A percentile compares a stretch with the other conserved stretches of the same genome.
Evolutionary conservation across 2,329 filamentous ascomycete genomes (phyloP).

Genomic region (Pezizomycotina sp.): DNA sequence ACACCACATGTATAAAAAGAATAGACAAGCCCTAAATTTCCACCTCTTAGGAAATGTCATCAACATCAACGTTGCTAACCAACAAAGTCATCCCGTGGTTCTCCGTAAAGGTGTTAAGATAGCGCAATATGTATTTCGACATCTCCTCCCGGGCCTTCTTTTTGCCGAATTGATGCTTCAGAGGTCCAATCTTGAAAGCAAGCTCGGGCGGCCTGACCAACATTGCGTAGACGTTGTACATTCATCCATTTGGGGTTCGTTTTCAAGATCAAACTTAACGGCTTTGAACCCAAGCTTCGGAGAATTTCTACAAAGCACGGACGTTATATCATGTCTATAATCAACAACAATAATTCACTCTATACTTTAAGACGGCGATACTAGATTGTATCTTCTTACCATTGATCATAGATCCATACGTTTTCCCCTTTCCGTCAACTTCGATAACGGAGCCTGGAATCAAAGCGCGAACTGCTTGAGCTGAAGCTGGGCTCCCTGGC

Average conservation of each 20-base stretch:
- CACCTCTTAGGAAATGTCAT: too few species aligned
- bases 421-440: conserved; percentile 15
- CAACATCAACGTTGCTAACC: too few species aligned
- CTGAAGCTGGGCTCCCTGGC: too few species aligned
- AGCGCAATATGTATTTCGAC: conserved; percentile 13
- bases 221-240: conserved; percentile 12
- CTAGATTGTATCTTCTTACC: conserved; percentile 3
- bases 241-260: conserved; percentile 3
- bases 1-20: too few species aligned
- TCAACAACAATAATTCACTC: too few species aligned
- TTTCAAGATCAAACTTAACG: conserved; percentile 8
- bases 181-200: conserved; percentile 6
- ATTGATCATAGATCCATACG: conserved; percentile 12
- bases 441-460: conserved; percentile 9
- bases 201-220: conserved; percentile 10
- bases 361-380: too few species aligned
- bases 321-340: too few species aligned
- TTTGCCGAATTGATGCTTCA: conserved; percentile 14
- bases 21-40: too few species aligned
- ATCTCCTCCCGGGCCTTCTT: conserved; percentile 10
- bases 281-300: conserved; percentile 19
- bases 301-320: too few species aligned
- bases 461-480: conserved; percentile 11
- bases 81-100: too few species aligned
- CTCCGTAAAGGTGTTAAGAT: too few species aligned